These are phyloP conservation scores for Alloteropsis semialata DNA, from an alignment of 176 grass and related monocot genomes.

Conservation along the genomic window DNA sequence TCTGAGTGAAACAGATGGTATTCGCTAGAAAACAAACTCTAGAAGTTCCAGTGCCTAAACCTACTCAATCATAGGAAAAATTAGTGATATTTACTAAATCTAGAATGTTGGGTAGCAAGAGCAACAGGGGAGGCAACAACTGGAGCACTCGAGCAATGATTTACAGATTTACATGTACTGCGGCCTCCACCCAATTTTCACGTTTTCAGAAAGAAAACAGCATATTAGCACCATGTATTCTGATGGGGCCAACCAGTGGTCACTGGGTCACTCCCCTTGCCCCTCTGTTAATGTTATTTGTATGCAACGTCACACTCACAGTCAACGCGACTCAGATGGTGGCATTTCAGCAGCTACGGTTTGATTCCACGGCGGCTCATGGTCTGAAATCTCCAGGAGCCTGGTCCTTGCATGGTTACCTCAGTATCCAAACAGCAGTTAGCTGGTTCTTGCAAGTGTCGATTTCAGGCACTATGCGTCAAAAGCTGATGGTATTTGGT, in stretches of 20 bases:
- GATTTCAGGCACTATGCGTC: constrained; percentile 43
- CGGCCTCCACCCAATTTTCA: not conserved
- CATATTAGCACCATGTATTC: not conserved
- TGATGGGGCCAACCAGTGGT: not conserved
- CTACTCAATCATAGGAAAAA: constrained; percentile 20
- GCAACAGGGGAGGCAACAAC: constrained; percentile 27
- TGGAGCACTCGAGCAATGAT: constrained; percentile 34
- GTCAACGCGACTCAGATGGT: not conserved
- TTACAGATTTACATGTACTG: constrained; percentile 46
- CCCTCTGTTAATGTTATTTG: constrained; percentile 29
- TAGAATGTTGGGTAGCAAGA: constrained; percentile 37
- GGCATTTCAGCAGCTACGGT: not conserved
- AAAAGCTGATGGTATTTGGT: constrained; percentile 66
- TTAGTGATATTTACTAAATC: constrained; percentile 42
- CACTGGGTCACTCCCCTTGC: not conserved
- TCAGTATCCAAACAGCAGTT: constrained; percentile 37
- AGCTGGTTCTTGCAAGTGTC: constrained; percentile 28
- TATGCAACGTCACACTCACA: constrained; percentile 10
- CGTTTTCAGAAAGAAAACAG: not conserved
- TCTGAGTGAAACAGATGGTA: constrained; percentile 11
- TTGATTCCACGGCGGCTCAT: not conserved
- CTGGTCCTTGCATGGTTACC: constrained; percentile 8
- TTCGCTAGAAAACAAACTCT: not conserved
- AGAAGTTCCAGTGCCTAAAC: not conserved
- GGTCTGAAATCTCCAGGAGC: constrained; percentile 24